Evolutionary conservation across 2,329 filamentous ascomycete genomes (phyloP), one percentile per base, ranked within the genome.

Genomic region (Xylaria sp.): DNA sequence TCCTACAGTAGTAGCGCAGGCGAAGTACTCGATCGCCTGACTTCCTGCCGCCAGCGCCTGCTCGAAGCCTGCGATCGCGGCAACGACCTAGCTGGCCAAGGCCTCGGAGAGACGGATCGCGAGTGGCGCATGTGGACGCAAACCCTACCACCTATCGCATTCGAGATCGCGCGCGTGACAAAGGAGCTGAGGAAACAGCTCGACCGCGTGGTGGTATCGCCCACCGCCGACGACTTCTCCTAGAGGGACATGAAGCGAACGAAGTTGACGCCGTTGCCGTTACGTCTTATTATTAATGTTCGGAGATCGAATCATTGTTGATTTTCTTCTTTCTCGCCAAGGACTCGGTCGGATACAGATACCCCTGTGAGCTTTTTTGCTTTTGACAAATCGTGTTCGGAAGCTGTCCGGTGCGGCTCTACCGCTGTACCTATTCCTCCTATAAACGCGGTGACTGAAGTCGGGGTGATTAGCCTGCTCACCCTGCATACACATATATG

Each of bases 161-260:
- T 95, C 72, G 89, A 91, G 72, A 88, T 93, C 68, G 91, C 89
- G 6, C 81, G 89, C 55, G 89, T 92, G 72, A 89, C 88, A 47
- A 94, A 93, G 76, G 90, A 90, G 69, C 75, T 91, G 55, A 82
- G 85, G 24, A 74, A 78, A 60, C 69, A 69, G n/a, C 69, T 79
- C 9, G 76, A 74, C 50, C 69, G 69, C 62, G 61, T 77, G 49
- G 69, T 66, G 21, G 59, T 69, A 57, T 66, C 65, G 20, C 70
- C 70, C 21, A 67, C 63, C 24, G 71, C 65, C 46, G 76, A 80
- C 57, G 79, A 81, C 56, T 81, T 80, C 71, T 77, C 78, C 26
- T 68, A 67, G 63, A 65, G 62, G 44, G 60, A 47, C 18, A 39
- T 47, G 19, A 56, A 53, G 43, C 59, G 42, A 47, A 49, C 22